Evolutionary conservation across 306 rosid genomes (phyloP).

Genomic region (Acacia acuminata): DNA sequence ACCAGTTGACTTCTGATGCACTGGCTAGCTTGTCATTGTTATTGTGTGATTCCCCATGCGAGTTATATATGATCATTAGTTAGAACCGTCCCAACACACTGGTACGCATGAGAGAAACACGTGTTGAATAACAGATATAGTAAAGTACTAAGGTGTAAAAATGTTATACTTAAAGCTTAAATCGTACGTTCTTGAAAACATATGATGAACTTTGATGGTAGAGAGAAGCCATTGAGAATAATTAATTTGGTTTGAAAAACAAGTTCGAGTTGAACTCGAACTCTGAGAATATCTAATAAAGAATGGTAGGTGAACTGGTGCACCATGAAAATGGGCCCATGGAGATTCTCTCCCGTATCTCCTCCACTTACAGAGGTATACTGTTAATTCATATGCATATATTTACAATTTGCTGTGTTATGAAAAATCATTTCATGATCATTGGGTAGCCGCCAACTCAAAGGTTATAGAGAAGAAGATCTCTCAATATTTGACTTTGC

Average conservation of each 20-base stretch:
- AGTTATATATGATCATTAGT: neutral
- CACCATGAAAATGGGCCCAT: conserved; percentile 19
- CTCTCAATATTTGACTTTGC: neutral
- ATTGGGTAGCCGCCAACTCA: too few relatives aligned
- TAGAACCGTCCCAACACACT: neutral
- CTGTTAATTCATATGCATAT: neutral
- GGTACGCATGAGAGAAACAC: too few relatives aligned
- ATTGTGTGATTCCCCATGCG: neutral
- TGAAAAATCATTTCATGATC: too few relatives aligned
- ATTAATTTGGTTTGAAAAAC: neutral
- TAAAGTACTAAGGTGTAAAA: neutral
- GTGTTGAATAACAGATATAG: neutral
- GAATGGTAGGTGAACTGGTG: conserved; percentile 6
- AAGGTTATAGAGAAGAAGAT: too few relatives aligned
- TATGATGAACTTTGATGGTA: conserved; percentile 8
- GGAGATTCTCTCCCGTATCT: neutral
- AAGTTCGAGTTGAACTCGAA: neutral
- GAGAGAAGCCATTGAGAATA: neutral
- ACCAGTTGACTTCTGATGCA: neutral
- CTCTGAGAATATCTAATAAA: conserved; percentile 14
- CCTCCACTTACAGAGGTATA: conserved; percentile 32
- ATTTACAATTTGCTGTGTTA: neutral
- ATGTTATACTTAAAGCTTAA: neutral
- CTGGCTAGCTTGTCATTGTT: neutral
- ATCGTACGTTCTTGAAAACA: neutral